phyloP scores from a whole-genome alignment of 1,139 yeast species.

The Entelexis paramagnoliae region DNA sequence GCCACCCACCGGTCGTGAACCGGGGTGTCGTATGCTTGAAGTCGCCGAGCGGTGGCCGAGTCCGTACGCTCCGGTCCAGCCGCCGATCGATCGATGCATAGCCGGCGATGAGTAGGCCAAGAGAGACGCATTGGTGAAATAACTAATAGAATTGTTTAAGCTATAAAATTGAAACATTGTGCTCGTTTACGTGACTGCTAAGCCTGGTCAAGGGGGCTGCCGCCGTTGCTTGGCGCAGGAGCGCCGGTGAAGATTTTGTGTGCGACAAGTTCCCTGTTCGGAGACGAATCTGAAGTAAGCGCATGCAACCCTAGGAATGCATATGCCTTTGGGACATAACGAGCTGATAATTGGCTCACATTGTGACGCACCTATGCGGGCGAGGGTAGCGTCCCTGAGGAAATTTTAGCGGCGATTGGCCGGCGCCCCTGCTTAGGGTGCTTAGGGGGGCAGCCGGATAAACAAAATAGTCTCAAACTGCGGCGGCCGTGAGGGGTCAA shows the following conservation, averaged over 20 bases:
- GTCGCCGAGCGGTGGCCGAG: not conserved
- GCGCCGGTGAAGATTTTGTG: not conserved
- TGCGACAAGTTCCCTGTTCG: not conserved
- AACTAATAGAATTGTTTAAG: too few species aligned
- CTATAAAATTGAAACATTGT: too few species aligned
- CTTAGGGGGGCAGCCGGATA: not conserved
- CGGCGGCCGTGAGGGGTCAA: too few species aligned
- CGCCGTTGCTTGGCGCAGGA: not conserved
- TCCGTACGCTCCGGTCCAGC: not conserved
- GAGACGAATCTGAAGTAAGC: not conserved
- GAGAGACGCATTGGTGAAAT: not conserved
- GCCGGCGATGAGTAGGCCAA: not conserved
- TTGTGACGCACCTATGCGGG: not conserved
- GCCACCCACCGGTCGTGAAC: too few species aligned
- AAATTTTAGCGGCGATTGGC: not conserved
- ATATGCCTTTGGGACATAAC: not conserved
- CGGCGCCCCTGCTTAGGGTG: not conserved
- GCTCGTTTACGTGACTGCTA: too few species aligned
- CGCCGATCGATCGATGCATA: not conserved
- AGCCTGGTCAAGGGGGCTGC: too few species aligned
- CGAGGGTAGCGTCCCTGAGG: not conserved
- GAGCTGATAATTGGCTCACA: not conserved
- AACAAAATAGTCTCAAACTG: not conserved
- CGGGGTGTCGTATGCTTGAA: not conserved
- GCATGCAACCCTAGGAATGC: slow-evolving; percentile 2